Evolutionary conservation across 805 yeast species (phyloP), one percentile per base, ranked within the genome.

Genomic region (Starmerella bacillaris): DNA sequence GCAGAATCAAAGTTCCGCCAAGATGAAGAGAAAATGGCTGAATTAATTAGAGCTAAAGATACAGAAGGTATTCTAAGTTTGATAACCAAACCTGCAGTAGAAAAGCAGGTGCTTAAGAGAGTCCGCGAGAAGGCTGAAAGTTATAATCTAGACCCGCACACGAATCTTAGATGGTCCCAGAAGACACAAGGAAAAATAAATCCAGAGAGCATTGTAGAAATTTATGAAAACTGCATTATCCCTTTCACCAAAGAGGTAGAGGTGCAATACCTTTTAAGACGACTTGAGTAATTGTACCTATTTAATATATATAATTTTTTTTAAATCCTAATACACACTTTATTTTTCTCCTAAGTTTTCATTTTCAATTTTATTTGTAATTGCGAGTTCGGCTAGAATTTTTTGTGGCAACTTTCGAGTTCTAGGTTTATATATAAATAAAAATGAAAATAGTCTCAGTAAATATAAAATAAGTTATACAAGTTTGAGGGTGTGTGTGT

Each of bases 241-340:
- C 96, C 96, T 7, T 62, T 89, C 53, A 89, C 98, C 5, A 89
- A 86, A 57, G 77, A 78, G 55, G 96, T 89, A 17, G 98, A 89
- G 59, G 78, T 89, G 18, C 94, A 86, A 40, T 89, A 89, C 51
- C 61, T 89, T 37, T 58, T 89, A 51, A 67, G 89, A 53, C 67
- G 98, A 55, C 58, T 84, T 36, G 92, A 78, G 20, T 35, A 20
- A 20, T 18, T n/a, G n/a, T 7, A 8, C 21, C 20, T 32, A 12
- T 12, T n/a, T n/a, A n/a, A n/a, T n/a, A n/a, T n/a, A n/a, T n/a
- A n/a, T n/a, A 29, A 18, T 16, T 14, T 7, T 8, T 27, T 27
- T 27, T 9, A 6, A 12, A 7, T 4, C 19, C 5, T 8, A 6
- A 4, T 5, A 4, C 5, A 18, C 6, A 17, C 21, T 14, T 30